Evolutionary conservation across 1,284 basidiomycete genomes (phyloP).

Genomic region (Veloporphyrellus conicus): DNA sequence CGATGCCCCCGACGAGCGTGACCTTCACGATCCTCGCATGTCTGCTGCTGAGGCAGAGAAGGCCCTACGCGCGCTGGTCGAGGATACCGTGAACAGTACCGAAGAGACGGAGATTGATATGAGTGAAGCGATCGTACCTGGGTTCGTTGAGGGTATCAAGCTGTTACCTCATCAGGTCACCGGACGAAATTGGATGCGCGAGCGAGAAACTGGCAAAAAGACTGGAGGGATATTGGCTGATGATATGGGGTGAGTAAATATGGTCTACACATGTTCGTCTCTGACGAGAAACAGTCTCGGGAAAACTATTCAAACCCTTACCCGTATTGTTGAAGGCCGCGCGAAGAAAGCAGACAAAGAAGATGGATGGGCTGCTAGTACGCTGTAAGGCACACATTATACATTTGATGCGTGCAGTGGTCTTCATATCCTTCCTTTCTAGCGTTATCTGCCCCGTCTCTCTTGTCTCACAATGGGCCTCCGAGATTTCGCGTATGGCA

Average conservation of each 20-base stretch:
- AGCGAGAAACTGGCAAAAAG: slow-evolving; percentile 76
- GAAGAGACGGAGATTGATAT: slow-evolving; percentile 55
- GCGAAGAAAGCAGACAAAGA: slow-evolving; percentile 64
- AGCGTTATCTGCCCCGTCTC: slow-evolving; percentile 82
- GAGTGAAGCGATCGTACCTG: slow-evolving; percentile 64
- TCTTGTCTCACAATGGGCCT: slow-evolving; percentile 88
- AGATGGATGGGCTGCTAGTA: slow-evolving; percentile 67
- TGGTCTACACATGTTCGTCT: not conserved
- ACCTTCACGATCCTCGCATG: slow-evolving; percentile 37
- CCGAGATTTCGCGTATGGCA: slow-evolving; percentile 80
- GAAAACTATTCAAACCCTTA: slow-evolving; percentile 90
- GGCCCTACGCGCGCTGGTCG: slow-evolving; percentile 59
- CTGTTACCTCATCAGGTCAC: slow-evolving; percentile 86
- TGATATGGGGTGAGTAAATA: slow-evolving; percentile 71
- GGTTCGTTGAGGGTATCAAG: slow-evolving; percentile 64
- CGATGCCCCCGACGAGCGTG: slow-evolving; percentile 33
- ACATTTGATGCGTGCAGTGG: slow-evolving; percentile 1
- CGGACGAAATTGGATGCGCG: slow-evolving; percentile 84
- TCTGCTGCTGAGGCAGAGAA: slow-evolving; percentile 57
- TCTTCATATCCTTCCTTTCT: slow-evolving; percentile 16
- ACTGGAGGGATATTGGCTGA: slow-evolving; percentile 88
- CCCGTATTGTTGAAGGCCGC: slow-evolving; percentile 75
- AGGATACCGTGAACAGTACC: slow-evolving; percentile 38
- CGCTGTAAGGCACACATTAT: slow-evolving; percentile 55
- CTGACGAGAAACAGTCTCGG: slow-evolving; percentile 56